Evolutionary conservation across 1,284 basidiomycete genomes (phyloP), one percentile per base, ranked within the genome.

Genomic region (Marasmius fiardii): DNA sequence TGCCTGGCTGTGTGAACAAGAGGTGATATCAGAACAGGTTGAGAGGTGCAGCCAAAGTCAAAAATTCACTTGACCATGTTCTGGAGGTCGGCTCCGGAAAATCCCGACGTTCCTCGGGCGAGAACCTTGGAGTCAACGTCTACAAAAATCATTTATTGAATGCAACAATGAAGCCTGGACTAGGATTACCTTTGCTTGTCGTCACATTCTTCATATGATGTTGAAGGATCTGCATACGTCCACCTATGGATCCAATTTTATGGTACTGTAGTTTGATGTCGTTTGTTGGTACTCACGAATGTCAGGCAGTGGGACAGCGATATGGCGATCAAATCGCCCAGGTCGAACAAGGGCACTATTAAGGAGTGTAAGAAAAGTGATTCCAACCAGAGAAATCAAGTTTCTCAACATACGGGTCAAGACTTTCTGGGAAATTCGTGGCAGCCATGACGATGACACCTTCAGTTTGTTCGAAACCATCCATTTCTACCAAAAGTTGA

Each of bases 371-470:
- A 62, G 48, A 21, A 18, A 56, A 21, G 35, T 49, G n/a, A n/a
- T n/a, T 33, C 44, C 24, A 26, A 26, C 34, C 31, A 31, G 37
- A 52, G 50, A 35, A 39, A n/a, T n/a, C n/a, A n/a, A n/a, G n/a
- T 52, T 37, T 20, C 61, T 45, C 31, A 35, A 77, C 88, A 68
- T 61, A 92, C 89, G 83, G 85, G 68, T 96, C 93, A 57, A 98
- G 76, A 53, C 89, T 90, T 65, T 96, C 85, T 1, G 95, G 95
- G 71, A 97, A 96, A 71, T 98, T 98, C 52, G 95, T 98, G 4
- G 95, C 95, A 35, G 91, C 94, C 61, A 96, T 93, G 59, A 96
- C 90, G 60, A 97, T 93, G 62, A 97, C 85, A 34, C 94, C 93
- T 70, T 97, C 94, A 41, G 80, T 83, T 66, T 94, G 91, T 67